Conservation (phyloP, 73 alveolate species). For the Paramecium octaurelia region DNA sequence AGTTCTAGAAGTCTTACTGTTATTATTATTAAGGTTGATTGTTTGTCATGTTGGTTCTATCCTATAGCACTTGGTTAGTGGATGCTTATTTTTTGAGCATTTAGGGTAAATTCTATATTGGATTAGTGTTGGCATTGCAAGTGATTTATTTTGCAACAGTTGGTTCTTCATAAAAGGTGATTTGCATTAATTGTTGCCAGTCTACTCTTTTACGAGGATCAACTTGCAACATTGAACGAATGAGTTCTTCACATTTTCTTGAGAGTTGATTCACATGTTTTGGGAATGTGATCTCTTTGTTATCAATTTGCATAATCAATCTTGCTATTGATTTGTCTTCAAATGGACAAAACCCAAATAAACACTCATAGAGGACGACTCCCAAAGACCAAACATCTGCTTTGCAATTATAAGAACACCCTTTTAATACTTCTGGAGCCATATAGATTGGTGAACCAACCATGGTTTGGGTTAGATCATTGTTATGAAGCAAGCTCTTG, state of each 20-base stretch:
- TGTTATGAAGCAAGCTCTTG: slow-evolving; percentile 8
- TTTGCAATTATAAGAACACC: slow-evolving; percentile 54
- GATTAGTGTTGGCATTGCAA: background rate
- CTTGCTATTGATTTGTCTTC: slow-evolving; percentile 60
- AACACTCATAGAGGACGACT: slow-evolving; percentile 58
- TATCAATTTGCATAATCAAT: slow-evolving; percentile 56
- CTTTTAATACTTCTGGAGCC: slow-evolving; percentile 69
- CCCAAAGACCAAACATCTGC: slow-evolving; percentile 70
- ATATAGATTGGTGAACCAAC: slow-evolving; percentile 68
- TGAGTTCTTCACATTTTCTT: slow-evolving; percentile 54
- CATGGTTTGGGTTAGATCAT: slow-evolving; percentile 57
- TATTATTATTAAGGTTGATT: background rate
- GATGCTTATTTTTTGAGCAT: background rate
- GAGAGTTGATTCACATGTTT: slow-evolving; percentile 56
- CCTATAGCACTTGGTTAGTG: background rate
- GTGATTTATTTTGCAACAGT: background rate
- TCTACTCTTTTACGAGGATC: slow-evolving; percentile 60
- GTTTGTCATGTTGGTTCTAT: slow-evolving; percentile 6
- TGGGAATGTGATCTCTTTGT: slow-evolving; percentile 50
- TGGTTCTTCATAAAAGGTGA: slow-evolving; percentile 49
- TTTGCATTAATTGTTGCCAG: slow-evolving; percentile 47
- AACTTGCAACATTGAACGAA: slow-evolving; percentile 60
- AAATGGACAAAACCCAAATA: slow-evolving; percentile 66
- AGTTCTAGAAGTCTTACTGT: slow-evolving; percentile 5
- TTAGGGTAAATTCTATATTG: background rate